phyloP scores from a whole-genome alignment of 1,139 yeast genomes.

The Candida tetrigidarum region DNA sequence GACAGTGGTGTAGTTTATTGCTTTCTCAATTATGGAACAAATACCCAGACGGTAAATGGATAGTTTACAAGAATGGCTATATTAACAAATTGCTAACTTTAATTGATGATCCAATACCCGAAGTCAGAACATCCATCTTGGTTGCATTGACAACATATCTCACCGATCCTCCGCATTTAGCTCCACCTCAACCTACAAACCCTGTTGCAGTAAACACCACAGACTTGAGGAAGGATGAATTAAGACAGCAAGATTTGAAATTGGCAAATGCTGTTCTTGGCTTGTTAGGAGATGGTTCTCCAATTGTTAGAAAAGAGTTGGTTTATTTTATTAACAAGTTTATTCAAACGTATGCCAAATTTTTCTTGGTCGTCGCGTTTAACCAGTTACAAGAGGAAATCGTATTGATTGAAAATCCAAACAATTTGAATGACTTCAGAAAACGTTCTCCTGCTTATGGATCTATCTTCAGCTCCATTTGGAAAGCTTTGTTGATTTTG shows the following conservation, averaged over 20 bases:
- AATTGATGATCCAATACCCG: constrained; percentile 90
- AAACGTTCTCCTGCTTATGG: constrained; percentile 79
- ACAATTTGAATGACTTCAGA: constrained; percentile 60
- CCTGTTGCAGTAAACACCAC: constrained; percentile 18
- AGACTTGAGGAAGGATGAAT: constrained; percentile 44
- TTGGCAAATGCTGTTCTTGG: constrained; percentile 53
- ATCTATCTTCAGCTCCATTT: constrained; percentile 81
- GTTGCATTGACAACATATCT: constrained; percentile 70
- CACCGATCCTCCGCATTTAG: constrained; percentile 15
- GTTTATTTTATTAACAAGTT: constrained; percentile 77
- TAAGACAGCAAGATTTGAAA: constrained; percentile 57
- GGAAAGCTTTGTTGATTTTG: constrained; percentile 82
- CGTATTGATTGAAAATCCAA: constrained; percentile 64
- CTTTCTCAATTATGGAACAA: constrained; percentile 78
- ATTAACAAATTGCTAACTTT: constrained; percentile 59
- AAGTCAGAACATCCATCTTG: constrained; percentile 85
- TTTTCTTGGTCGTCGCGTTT: constrained; percentile 87
- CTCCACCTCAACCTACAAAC: constrained; percentile 24
- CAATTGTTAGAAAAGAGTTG: constrained; percentile 85
- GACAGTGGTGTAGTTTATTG: constrained; percentile 91
- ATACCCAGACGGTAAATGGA: constrained; percentile 77
- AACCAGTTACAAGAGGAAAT: constrained; percentile 85
- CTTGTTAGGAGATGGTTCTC: constrained; percentile 81
- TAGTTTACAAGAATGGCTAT: constrained; percentile 68
- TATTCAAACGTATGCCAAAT: constrained; percentile 68